Base-by-base conservation (phyloP, 2,329 filamentous ascomycete species). In the Alternaria solani region DNA sequence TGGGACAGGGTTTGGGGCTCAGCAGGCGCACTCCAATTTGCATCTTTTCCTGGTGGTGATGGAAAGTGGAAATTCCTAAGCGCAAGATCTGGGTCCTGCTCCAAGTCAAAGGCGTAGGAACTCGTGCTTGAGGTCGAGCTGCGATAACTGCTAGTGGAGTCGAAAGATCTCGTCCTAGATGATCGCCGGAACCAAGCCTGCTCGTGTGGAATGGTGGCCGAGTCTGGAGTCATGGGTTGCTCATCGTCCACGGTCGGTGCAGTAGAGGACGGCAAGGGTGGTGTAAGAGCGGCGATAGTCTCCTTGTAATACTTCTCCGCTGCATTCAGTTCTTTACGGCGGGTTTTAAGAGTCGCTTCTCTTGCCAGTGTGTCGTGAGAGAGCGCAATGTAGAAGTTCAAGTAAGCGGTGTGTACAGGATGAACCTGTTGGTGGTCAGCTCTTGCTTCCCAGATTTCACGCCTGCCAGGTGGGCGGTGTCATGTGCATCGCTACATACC, bases 381-480 rank as follows among this genome's bases (percentile, higher is more conserved):
- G 11, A 79, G 61, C 3, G 76, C 78, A 4, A 73, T 69, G 59
- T 79, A 79, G 66, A 79, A 79, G 63, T 77, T 72, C 8, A 80
- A 66, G 52, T 74, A 77, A 7, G 75, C 70, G 1, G 64, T 55
- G 55, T 78, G 70, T 7, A 79, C 52, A n/a, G 75, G 74, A 62
- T 79, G 75, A 23, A 71, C 66, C 77, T 79, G 47, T 16, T 18
- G 0, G 16, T 54, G 28, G 38, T 64, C 16, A 61, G 54, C 32
- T 16, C 20, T 30, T 57, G 44, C 51, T 46, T 28, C n/a, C 39
- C 30, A 5, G 3, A 12, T 42, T 16, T 41, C 7, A 20, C 32
- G 6, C 32, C 3, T 43, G n/a, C 36, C 46, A 23, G 26, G 55
- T 39, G 39, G 49, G 20, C 32, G 26, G 41, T 16, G 51, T 30